Conservation (phyloP, 495 filamentous ascomycete genomes). For the Neurospora sp. region DNA sequence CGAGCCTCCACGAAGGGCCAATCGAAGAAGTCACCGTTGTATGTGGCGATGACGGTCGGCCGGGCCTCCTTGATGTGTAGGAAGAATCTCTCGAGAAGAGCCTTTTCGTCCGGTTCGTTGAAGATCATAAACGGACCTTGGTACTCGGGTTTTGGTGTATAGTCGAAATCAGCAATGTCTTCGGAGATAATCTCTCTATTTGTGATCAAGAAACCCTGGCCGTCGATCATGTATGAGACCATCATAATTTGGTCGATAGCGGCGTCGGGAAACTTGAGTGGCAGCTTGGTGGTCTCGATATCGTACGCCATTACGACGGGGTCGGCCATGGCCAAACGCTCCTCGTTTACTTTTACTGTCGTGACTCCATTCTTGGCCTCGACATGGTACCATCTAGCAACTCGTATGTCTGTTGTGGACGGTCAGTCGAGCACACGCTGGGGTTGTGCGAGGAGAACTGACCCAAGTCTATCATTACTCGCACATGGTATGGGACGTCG, state of each 20-base stretch:
- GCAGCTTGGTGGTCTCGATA: slow-evolving; percentile 96
- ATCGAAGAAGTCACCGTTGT: slow-evolving; percentile 99
- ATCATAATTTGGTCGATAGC: slow-evolving; percentile 98
- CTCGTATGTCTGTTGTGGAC: slow-evolving; percentile 62
- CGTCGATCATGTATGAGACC: slow-evolving; percentile 99
- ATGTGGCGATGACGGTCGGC: slow-evolving; percentile 94
- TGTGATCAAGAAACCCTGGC: slow-evolving; percentile 95
- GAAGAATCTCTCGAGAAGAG: slow-evolving; percentile 83
- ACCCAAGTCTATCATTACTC: slow-evolving; percentile 95
- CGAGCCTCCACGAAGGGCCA: slow-evolving; percentile 97
- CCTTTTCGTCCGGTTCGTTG: slow-evolving; percentile 93
- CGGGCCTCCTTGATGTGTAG: slow-evolving; percentile 88
- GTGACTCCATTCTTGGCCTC: slow-evolving; percentile 86
- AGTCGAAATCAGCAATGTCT: slow-evolving; percentile 96
- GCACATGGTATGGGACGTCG: slow-evolving; percentile 97
- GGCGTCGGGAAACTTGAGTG: slow-evolving; percentile 96
- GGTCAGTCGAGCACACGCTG: slow-evolving; percentile 13
- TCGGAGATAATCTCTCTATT: slow-evolving; percentile 97
- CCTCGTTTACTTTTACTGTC: slow-evolving; percentile 73
- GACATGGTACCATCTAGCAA: slow-evolving; percentile 95
- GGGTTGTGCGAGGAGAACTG: slow-evolving; percentile 12
- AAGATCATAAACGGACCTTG: slow-evolving; percentile 91
- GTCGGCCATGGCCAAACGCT: slow-evolving; percentile 79
- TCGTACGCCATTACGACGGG: slow-evolving; percentile 95
- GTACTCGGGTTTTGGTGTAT: slow-evolving; percentile 95